Evolutionary conservation across 257 asterid genomes (phyloP).

Genomic region (Solanum sitiens): DNA sequence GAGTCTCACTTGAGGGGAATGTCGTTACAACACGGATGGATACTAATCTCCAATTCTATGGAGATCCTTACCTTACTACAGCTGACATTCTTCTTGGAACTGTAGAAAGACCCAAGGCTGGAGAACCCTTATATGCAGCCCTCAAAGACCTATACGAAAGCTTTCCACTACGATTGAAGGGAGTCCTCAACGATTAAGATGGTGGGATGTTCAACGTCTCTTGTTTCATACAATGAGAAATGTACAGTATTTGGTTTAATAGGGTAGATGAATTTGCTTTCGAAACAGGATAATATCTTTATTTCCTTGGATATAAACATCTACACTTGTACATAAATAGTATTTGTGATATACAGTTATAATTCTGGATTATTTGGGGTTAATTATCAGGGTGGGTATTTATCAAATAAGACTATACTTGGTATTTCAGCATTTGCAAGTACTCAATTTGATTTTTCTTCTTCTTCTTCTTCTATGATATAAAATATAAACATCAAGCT

Average conservation of each 20-base stretch:
- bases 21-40: conserved; percentile 83
- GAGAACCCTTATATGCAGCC: conserved; percentile 77
- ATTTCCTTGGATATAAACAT: not conserved
- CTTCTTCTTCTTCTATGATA: not conserved
- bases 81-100: conserved; percentile 83
- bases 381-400: not conserved
- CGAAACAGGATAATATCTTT: not conserved
- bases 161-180: conserved; percentile 9
- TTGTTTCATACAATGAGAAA: not conserved
- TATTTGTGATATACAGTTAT: not conserved
- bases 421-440: not conserved
- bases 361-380: not conserved
- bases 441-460: not conserved
- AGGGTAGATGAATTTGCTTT: not conserved
- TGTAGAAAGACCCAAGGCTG: conserved; percentile 91
- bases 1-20: conserved; percentile 92
- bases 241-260: conserved; percentile 1
- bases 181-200: not conserved
- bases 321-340: not conserved
- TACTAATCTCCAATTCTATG: conserved; percentile 83
- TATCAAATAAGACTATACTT: not conserved
- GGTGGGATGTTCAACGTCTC: not conserved
- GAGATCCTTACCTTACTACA: conserved; percentile 94
- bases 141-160: conserved; percentile 57
- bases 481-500: not conserved